Evolutionary conservation across 1,139 yeast species (phyloP).

Genomic region (Lodderomyces parapsilosis): DNA sequence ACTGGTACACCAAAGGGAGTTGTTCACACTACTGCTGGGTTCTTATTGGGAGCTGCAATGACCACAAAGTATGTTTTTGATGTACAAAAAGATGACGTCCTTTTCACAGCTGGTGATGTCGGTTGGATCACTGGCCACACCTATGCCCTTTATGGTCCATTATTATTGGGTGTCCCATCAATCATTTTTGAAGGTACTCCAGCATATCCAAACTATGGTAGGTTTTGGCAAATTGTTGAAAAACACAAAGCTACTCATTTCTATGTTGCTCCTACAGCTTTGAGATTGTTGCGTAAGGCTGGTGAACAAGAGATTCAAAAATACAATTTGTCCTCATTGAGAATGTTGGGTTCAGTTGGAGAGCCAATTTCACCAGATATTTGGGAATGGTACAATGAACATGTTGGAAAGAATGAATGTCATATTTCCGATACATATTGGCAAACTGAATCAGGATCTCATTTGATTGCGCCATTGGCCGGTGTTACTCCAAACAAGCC

Average conservation of each 20-base stretch:
- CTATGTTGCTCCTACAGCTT: constrained; percentile 97
- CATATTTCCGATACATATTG: constrained; percentile 93
- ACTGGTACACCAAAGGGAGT: constrained; percentile 99
- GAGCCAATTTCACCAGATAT: constrained; percentile 98
- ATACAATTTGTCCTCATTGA: constrained; percentile 84
- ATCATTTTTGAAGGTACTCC: constrained; percentile 97
- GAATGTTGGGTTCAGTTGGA: constrained; percentile 97
- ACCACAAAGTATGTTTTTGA: constrained; percentile 94
- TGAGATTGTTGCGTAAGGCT: constrained; percentile 90
- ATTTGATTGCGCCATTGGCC: constrained; percentile 91
- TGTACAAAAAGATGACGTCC: constrained; percentile 79
- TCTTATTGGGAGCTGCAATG: constrained; percentile 89
- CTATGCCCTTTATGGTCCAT: constrained; percentile 92
- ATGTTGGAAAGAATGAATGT: constrained; percentile 86
- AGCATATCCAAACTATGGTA: constrained; percentile 92
- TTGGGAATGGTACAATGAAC: constrained; percentile 97
- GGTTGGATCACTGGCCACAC: constrained; percentile 99
- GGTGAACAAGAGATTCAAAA: constrained; percentile 83
- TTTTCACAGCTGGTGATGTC: constrained; percentile 97
- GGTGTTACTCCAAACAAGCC: constrained; percentile 96
- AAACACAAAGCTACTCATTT: constrained; percentile 94
- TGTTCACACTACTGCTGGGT: constrained; percentile 93
- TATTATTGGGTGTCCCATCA: constrained; percentile 84
- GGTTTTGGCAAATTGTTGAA: constrained; percentile 96
- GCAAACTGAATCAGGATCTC: constrained; percentile 99